These are phyloP conservation scores for Candolleomyces eurysporus DNA, from an alignment of 768 basidiomycete species.

Conservation along the genomic window DNA sequence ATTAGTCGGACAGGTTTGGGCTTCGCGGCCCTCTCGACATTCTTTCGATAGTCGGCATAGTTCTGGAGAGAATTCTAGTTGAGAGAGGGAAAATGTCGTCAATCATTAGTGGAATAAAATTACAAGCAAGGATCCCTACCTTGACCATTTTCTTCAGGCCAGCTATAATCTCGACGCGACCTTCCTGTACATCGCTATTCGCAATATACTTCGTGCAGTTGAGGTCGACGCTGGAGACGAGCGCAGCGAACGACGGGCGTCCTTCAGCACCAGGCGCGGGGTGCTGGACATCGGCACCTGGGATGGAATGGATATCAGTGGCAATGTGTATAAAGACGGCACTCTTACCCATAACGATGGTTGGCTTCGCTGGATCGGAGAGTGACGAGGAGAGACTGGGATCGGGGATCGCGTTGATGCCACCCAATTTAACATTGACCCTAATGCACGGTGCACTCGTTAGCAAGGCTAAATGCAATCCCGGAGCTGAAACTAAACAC, in stretches of 20 bases:
- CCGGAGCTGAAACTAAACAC: slow-evolving; percentile 16
- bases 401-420: slow-evolving; percentile 75
- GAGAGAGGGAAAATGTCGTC: neutral
- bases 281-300: slow-evolving; percentile 79
- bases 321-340: neutral
- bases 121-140: slow-evolving; percentile 28
- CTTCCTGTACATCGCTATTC: slow-evolving; percentile 54
- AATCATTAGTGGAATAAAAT: neutral
- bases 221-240: slow-evolving; percentile 74
- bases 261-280: slow-evolving; percentile 72
- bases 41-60: slow-evolving; percentile 52
- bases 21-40: slow-evolving; percentile 42
- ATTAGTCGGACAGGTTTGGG: slow-evolving; percentile 56
- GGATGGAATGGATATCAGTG: neutral
- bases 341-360: slow-evolving; percentile 68
- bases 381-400: slow-evolving; percentile 53
- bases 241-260: slow-evolving; percentile 72
- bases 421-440: slow-evolving; percentile 80
- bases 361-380: slow-evolving; percentile 64
- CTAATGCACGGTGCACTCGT: slow-evolving; percentile 29
- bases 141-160: slow-evolving; percentile 63
- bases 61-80: slow-evolving; percentile 48
- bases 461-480: neutral
- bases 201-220: slow-evolving; percentile 64
- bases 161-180: slow-evolving; percentile 67